Base-by-base conservation (phyloP, 768 basidiomycete species). In the Amyloporia xantha region DNA sequence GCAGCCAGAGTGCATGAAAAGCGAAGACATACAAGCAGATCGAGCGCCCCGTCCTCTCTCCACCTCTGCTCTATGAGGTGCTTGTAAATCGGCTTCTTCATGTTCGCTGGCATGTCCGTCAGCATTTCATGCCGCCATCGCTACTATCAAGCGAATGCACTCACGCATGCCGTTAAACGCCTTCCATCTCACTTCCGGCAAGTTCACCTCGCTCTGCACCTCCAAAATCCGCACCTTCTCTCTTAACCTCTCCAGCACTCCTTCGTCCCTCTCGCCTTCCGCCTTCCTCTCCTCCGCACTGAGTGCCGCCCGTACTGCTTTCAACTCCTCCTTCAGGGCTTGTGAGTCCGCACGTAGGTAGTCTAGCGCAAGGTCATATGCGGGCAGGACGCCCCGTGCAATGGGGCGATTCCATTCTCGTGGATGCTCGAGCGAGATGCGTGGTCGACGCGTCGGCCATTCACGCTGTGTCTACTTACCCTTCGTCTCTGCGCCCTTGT, bases 321-420 rank as follows among this genome's bases (percentile, higher is more conserved):
- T 56, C 1, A 78, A 67, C 59, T 82, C 73, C 1, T 56, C 57
- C 49, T 74, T 72, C 26, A 87, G 62, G 1, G 54, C 57, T 7
- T 66, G 59, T 35, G 83, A 77, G 68, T 96, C 90, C 13, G 65
- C 59, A 25, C 72, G 70, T 48, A 98, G 78, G 55, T 83, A 71
- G 51, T 78, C 71, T 37, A 97, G 67, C 1, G 94, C 92, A 47
- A 86, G 77, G 67, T 98, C 95, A 59, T 91, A 96, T 3, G 81
- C 86, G 2, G 85, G 85, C 23, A 90, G 65, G 6, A 82, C 75
- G 5, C 84, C 84, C 19, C 64, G 62, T 11, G 71, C 74, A 4
- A 90, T 63, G 3, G 87, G 83, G 13, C 77, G 59, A 41, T 78
- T 79, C 84, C 84, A 90, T 64, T 77, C 63, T 20, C 78, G 71